Evolutionary conservation across 148 eudicot species (phyloP).

Genomic region (Nyssa sinensis): DNA sequence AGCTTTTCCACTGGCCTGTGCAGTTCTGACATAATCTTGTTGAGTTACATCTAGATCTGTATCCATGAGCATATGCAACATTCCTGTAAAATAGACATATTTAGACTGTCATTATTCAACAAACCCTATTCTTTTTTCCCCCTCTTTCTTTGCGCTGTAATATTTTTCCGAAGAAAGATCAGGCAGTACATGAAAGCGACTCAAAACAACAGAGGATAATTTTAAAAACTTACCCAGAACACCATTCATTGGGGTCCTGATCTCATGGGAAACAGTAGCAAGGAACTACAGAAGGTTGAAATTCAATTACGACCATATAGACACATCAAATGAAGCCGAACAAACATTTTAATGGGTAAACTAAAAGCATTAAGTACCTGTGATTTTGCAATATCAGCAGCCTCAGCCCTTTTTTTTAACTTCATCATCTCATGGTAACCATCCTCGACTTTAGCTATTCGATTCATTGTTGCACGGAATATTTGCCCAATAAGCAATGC

Average conservation of each 20-base stretch:
- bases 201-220: neutral
- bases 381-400: slow-evolving; percentile 94
- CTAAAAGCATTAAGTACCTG: slow-evolving; percentile 45
- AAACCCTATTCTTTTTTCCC: too few relatives aligned
- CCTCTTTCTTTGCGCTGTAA: neutral
- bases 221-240: slow-evolving; percentile 70
- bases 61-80: slow-evolving; percentile 96
- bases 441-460: slow-evolving; percentile 86
- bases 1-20: slow-evolving; percentile 94
- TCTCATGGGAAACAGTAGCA: slow-evolving; percentile 98
- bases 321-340: neutral
- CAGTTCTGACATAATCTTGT: slow-evolving; percentile 92
- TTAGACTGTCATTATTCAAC: neutral
- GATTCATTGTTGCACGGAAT: slow-evolving; percentile 69
- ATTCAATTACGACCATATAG: slow-evolving; percentile 14
- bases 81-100: slow-evolving; percentile 50
- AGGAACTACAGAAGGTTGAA: slow-evolving; percentile 63
- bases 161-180: too few relatives aligned
- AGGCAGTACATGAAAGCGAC: neutral
- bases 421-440: slow-evolving; percentile 71
- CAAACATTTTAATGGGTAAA: neutral
- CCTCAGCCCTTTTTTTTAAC: slow-evolving; percentile 86
- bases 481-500: slow-evolving; percentile 71
- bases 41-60: slow-evolving; percentile 90
- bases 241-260: slow-evolving; percentile 98